phyloP scores from a whole-genome alignment of 192 early-diverging fungal genomes.

The Jimgerdemannia lactiflua region DNA sequence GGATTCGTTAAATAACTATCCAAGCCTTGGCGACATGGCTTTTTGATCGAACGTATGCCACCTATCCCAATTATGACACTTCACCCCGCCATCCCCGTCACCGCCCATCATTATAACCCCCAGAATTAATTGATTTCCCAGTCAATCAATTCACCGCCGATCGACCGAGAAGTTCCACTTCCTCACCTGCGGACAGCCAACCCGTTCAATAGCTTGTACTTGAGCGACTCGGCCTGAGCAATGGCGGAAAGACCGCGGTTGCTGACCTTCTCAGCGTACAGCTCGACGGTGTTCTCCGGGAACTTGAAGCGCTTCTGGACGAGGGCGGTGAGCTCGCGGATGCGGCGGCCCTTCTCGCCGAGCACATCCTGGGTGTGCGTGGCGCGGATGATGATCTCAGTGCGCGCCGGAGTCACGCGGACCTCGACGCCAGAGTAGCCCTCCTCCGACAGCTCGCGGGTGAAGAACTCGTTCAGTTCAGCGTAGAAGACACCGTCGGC shows the following conservation, averaged over 20 bases:
- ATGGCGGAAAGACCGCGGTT: conserved; percentile 98
- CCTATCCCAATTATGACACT: not conserved
- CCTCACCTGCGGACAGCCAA: conserved; percentile 85
- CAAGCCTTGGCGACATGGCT: not conserved
- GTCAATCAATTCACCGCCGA: not conserved
- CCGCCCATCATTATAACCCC: no score
- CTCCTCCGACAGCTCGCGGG: conserved; percentile 94
- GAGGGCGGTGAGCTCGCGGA: conserved; percentile 95
- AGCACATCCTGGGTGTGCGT: conserved; percentile 98
- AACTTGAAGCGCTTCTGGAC: conserved; percentile 99
- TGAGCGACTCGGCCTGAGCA: conserved; percentile 98
- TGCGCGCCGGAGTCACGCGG: conserved; percentile 98
- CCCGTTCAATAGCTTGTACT: conserved; percentile 97
- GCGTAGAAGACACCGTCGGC: conserved; percentile 99
- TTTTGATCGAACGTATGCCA: conserved; percentile 1
- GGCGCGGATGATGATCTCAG: conserved; percentile 99
- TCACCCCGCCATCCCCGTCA: no score
- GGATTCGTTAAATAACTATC: not conserved
- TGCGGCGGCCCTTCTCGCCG: conserved; percentile 98
- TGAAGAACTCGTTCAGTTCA: conserved; percentile 99
- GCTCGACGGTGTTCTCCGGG: conserved; percentile 96
- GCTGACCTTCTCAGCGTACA: conserved; percentile 97
- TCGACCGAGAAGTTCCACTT: not conserved
- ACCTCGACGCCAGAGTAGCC: conserved; percentile 99
- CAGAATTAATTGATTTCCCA: no score